Evolutionary conservation across 805 yeast genomes (phyloP), one percentile per base, ranked within the genome.

Genomic region (Candida golubevii): DNA sequence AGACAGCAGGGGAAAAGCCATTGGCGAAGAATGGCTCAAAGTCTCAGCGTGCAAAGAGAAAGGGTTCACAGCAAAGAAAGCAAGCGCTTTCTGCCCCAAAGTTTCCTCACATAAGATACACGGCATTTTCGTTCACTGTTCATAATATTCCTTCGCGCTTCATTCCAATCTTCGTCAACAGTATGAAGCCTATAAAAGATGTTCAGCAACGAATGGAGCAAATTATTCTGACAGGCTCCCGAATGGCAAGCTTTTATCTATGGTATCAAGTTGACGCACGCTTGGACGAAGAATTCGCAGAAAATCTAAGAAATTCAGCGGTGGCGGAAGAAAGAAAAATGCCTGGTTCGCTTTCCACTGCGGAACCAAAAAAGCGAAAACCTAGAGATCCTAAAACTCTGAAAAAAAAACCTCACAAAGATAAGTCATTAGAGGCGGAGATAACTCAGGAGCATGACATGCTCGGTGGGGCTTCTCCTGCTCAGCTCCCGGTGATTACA

Each of bases 241-340:
- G 88, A 46, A 64, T 80, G 3, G 67, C 83, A 6, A 78, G 78
- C 30, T 79, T 79, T 53, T 77, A 84, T 58, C 67, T 88, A 15
- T 89, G 97, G 96, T 87, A 83, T 56, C 88, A 85, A 54, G 71
- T 91, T 9, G 93, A 85, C 61, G 90, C 88, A 0, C 73, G 77
- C 37, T 77, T 79, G 42, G 93, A 86, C 59, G 87, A 82, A 50
- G 62, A 65, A 1, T 54, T 85, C 38, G 85, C 86, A 0, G 93
- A 86, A 54, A 69, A 71, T 7, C 61, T 85, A 33, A 72, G 95
- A 53, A 69, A 71, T 37, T 81, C 78, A 44, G 62, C 83, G 41
- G 74, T 72, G 43, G 72, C 71, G 13, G 77, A 76, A 56, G 87
- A 82, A 53, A 76, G 64, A 60, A 67, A 66, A 41, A 62, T 70